Evolutionary conservation across 2,329 filamentous ascomycete genomes (phyloP), one percentile per base, ranked within the genome.

Genomic region (Dothiorella sarmentorum): DNA sequence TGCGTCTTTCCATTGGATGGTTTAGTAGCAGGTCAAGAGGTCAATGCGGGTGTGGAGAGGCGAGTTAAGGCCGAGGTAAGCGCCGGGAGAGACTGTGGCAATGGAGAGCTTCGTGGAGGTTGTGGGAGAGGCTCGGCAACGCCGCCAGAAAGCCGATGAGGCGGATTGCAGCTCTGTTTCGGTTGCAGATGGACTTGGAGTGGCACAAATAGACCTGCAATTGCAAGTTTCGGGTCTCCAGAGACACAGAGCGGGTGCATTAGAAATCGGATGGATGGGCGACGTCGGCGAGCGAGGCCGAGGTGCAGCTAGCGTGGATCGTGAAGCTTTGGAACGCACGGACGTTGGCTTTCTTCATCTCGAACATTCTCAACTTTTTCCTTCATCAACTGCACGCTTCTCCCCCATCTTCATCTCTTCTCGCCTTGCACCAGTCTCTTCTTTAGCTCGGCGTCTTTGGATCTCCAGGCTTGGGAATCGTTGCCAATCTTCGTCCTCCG

Each of bases 301-400:
- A 33, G 53, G 18, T 24, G 52, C 40, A 51, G 45, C 49, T 53
- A 53, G 33, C 49, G 33, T 35, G 22, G 35, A 40, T 49, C 43
- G 53, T 33, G 27, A 35, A 22, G 53, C 26, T 40, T n/a, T 26
- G 31, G 24, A 17, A 26, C 29, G 49, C 31, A 37, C 47, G 47
- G 27, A 18, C 44, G 17, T 24, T 18, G 11, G 22, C 38, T 24
- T 18, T 29, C 29, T 51, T 52, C 47, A 38, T 52, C 49, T 37
- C 35, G 49, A 53, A 53, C 35, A 27, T 57, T 57, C 55, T 57
- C 15, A 47, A 38, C 20, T 38, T 57, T 57, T 57, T 58, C 31
- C 33, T 58, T 58, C 55, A 58, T 58, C 29, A 49, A 38, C 55
- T 29, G 24, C 29, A n/a, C 31, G 22, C 55, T 44, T 57, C 55